Evolutionary conservation across 306 rosid species (phyloP), one percentile per base, ranked within the genome.

Genomic region (Cicer pinnatifidum): DNA sequence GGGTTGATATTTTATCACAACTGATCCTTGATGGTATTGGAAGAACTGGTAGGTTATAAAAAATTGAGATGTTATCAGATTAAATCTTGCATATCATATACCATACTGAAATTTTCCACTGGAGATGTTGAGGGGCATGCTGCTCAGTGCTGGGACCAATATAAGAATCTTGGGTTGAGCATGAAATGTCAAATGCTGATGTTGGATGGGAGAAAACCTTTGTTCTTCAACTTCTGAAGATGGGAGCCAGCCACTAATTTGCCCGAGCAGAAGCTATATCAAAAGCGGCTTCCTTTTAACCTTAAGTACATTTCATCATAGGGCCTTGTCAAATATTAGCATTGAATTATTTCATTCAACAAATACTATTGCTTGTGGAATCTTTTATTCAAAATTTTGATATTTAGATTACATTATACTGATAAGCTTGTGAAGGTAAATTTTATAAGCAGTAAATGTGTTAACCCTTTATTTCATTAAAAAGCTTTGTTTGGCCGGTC

Each of bases 1-100:
- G 97, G 98, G 89, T 88, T 68, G 97, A 93, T 83, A 81, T 89
- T 48, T 84, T 93, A 72, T 83, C 94, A 0, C 80, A 84, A 64
- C 80, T 86, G 71, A 83, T 91, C 72, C 76, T 50, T 63, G 75
- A 69, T 61, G 67, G 83, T 53, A 63, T 83, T 47, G 77, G 77
- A 41, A 62, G 79, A 61, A 58, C 72, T 41, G 38, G 54, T 72
- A 65, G 57, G 69, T n/a, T 37, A 56, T 46, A 37, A 53, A 78
- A 48, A 57, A 37, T 67, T 11, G 11, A 61, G 56, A 67, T 66
- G 19, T 6, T 12, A 6, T 70, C 69, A 11, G 44, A 50, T 47
- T 35, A 9, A 76, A 73, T 69, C 35, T 43, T 66, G 45, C 64
- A 66, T 57, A 57, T 57, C 63, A 20, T 47, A n/a, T 47, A n/a